A percentile compares a stretch with the other conserved stretches of the same genome.
Conservation (phyloP, 495 filamentous ascomycete genomes). For the Trichodelitschia bisporula region DNA sequence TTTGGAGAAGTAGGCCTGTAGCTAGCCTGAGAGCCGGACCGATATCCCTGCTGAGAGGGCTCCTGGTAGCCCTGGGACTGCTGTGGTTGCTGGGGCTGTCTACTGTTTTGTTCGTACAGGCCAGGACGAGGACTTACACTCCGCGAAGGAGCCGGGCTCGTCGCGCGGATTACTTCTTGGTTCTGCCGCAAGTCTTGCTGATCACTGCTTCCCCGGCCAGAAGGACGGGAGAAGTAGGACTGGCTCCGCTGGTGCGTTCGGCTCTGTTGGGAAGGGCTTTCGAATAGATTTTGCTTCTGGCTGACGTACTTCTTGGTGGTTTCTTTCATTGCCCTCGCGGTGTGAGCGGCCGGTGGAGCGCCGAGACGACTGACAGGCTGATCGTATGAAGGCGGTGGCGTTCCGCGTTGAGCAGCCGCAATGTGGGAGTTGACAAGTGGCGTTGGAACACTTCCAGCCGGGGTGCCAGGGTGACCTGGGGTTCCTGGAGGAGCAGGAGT, state of each 20-base stretch:
- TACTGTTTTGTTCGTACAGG: slow-evolving; percentile 18
- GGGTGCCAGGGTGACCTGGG: slow-evolving; percentile 14
- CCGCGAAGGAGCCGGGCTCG: slow-evolving; percentile 12
- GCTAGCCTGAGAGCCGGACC: too few species aligned
- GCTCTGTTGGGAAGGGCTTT: slow-evolving; percentile 41
- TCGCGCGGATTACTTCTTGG: slow-evolving; percentile 10
- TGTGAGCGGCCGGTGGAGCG: slow-evolving; percentile 77
- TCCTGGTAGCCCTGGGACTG: slow-evolving; percentile 2
- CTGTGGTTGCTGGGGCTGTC: slow-evolving; percentile 17
- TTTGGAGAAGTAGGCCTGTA: slow-evolving; percentile 10
- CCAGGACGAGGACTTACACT: slow-evolving; percentile 22
- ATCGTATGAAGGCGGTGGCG: slow-evolving; percentile 68
- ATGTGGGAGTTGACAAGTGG: slow-evolving; percentile 24
- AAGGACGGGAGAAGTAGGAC: slow-evolving; percentile 2
- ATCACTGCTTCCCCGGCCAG: slow-evolving; percentile 2
- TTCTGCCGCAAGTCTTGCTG: too few species aligned
- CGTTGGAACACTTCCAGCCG: slow-evolving; percentile 23
- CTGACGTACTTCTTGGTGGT: slow-evolving; percentile 68
- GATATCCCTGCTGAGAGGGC: slow-evolving; percentile 1
- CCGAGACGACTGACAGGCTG: slow-evolving; percentile 52
- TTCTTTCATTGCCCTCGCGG: slow-evolving; percentile 78
- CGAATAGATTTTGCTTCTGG: too few species aligned
- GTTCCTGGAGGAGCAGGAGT: slow-evolving; percentile 40
- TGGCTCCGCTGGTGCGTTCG: slow-evolving; percentile 9
- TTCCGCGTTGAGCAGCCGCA: slow-evolving; percentile 31